Evolutionary conservation across 306 rosid species (phyloP), one percentile per base, ranked within the genome.

Genomic region (Cicer pinnatifidum): DNA sequence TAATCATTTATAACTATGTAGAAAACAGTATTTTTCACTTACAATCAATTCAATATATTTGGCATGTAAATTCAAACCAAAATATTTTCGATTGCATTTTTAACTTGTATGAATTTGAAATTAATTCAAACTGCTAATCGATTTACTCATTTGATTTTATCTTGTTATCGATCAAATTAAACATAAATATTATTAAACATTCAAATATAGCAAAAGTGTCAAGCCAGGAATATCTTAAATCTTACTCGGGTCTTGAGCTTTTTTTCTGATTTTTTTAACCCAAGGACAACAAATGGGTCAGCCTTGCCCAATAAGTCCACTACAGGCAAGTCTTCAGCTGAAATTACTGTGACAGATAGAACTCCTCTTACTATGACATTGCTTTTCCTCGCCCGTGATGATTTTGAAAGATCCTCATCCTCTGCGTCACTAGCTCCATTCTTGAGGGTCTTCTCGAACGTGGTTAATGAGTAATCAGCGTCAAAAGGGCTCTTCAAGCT

Each of bases 271-370:
- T 94, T 94, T 87, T 86, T 91, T 89, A 94, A 70, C 11, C 9
- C n/a, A 53, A 94, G 89, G 52, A 89, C 87, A 38, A 84, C 98
- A 73, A 74, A 94, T 6, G 98, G 98, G 69, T 94, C 98, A 13
- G 98, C 95, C 85, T 94, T 94, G 83, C 97, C 98, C 85, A 88
- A 80, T 12, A 89, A 83, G 82, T 94, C 97, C 56, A 86, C 95
- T 6, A 8, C 57, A 9, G 98, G 97, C 50, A 94, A 86, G 60
- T 89, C 91, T 82, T 94, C 98, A 6, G 98, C 98, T 46, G 96
- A 87, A 79, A 94, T 84, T 51, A 91, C 88, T 17, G 97, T 91
- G 62, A 94, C 89, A 38, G 98, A 91, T 13, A 94, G 75, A 51
- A 94, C 98, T 48, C 97, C 96, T 88, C 97, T 84, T 51, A 91